phyloP scores from a whole-genome alignment of 768 basidiomycete genomes.

The Auricularia heimuer region DNA sequence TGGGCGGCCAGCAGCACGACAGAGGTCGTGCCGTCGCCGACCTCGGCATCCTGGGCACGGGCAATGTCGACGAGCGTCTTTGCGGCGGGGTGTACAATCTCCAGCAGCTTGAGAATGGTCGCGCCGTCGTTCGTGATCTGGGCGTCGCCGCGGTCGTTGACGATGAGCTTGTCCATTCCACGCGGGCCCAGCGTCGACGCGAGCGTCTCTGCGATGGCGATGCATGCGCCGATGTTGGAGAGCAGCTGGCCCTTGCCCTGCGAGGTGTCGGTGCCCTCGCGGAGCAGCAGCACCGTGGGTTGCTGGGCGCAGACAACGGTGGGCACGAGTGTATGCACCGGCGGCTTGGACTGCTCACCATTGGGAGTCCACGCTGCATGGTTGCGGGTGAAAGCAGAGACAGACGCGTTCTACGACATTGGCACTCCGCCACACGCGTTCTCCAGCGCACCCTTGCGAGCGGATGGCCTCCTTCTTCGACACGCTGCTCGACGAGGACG shows the following conservation, averaged over 20 bases:
- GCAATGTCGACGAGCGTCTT: slow-evolving; percentile 98
- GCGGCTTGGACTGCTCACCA: slow-evolving; percentile 34
- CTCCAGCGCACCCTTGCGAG: slow-evolving; percentile 19
- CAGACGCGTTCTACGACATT: slow-evolving; percentile 15
- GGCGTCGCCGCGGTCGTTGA: slow-evolving; percentile 85
- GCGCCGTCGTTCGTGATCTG: slow-evolving; percentile 99
- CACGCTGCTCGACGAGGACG: slow-evolving; percentile 44
- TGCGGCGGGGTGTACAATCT: slow-evolving; percentile 97
- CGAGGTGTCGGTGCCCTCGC: slow-evolving; percentile 93
- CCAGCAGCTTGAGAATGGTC: slow-evolving; percentile 93
- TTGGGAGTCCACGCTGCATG: slow-evolving; percentile 80
- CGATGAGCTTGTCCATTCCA: slow-evolving; percentile 98
- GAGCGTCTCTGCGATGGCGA: slow-evolving; percentile 85
- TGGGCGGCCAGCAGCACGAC: slow-evolving; percentile 93
- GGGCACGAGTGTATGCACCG: neutral
- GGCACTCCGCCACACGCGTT: slow-evolving; percentile 10
- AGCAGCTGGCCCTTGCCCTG: slow-evolving; percentile 88
- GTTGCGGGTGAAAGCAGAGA: slow-evolving; percentile 21
- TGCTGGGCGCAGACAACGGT: slow-evolving; percentile 41
- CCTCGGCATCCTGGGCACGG: slow-evolving; percentile 95
- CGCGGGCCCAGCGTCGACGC: slow-evolving; percentile 93
- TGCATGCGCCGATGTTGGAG: slow-evolving; percentile 94
- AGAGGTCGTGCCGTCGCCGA: slow-evolving; percentile 96
- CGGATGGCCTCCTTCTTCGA: slow-evolving; percentile 37
- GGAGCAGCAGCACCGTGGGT: slow-evolving; percentile 93